Evolutionary conservation across 108 stramenopile genomes (phyloP).

Genomic region (Fragilaria crotonensis): DNA sequence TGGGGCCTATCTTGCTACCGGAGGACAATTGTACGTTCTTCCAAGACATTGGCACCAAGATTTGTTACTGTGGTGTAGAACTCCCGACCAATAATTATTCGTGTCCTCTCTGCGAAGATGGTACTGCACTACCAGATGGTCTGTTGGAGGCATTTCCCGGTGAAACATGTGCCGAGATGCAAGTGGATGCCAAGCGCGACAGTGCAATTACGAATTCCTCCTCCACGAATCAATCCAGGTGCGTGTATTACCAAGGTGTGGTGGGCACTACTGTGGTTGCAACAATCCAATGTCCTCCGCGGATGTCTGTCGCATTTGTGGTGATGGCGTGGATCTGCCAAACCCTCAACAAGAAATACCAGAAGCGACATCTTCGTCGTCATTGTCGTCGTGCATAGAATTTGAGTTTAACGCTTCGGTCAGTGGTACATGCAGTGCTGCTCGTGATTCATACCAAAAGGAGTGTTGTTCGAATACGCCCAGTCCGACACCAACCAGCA

Average conservation of each 20-base stretch:
- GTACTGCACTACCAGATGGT: not conserved
- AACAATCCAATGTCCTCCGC: conserved; percentile 1
- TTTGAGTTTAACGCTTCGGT: too few relatives aligned
- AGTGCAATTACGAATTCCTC: not conserved
- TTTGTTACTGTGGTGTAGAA: conserved; percentile 16
- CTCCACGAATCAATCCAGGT: too few relatives aligned
- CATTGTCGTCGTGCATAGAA: too few relatives aligned
- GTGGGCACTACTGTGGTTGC: conserved; percentile 2
- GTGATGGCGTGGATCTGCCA: not conserved
- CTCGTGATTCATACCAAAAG: too few relatives aligned
- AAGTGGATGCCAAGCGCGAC: conserved; percentile 24
- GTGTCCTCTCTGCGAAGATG: conserved; percentile 10
- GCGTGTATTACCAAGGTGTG: not conserved
- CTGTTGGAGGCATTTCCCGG: not conserved
- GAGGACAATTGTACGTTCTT: conserved; percentile 16
- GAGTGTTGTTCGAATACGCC: too few relatives aligned
- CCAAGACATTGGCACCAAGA: conserved; percentile 17
- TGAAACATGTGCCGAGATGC: not conserved
- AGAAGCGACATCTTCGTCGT: too few relatives aligned
- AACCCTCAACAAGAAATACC: too few relatives aligned
- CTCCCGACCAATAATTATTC: conserved; percentile 3
- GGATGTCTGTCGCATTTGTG: conserved; percentile 5
- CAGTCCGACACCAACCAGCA: too few relatives aligned
- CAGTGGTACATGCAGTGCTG: too few relatives aligned
- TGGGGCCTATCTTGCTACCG: conserved; percentile 9